Evolutionary conservation across 192 early-diverging fungal genomes (phyloP).

Genomic region (Mortierella hygrophila): DNA sequence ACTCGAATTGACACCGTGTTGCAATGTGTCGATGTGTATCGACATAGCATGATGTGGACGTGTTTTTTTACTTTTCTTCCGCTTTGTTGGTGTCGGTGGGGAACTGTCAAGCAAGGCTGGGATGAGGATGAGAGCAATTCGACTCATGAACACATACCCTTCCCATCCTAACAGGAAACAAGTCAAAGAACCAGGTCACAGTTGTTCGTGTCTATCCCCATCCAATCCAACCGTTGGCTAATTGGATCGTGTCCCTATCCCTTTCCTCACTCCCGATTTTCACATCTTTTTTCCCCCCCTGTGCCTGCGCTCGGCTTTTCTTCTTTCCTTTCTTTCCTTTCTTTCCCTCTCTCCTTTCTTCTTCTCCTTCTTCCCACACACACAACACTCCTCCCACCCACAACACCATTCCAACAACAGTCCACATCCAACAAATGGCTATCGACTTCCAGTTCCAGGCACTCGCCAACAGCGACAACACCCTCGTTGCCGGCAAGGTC

Average conservation of each 20-base stretch:
- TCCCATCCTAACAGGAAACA: not conserved
- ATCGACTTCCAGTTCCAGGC: constrained; percentile 19
- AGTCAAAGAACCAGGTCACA: not conserved
- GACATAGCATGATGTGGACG: not conserved
- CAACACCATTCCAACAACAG: too few species aligned
- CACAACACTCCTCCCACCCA: not conserved
- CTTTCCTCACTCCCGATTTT: not conserved
- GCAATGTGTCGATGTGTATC: not conserved
- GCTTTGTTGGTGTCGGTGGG: not conserved
- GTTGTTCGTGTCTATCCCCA: not conserved
- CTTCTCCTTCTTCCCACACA: not conserved
- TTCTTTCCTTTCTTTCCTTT: not conserved
- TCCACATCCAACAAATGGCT: constrained; percentile 5
- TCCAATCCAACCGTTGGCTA: not conserved
- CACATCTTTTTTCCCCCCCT: not conserved
- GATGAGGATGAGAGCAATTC: not conserved
- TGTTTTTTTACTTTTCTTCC: not conserved
- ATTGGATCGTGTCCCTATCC: not conserved
- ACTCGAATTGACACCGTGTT: not conserved
- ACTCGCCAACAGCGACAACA: constrained; percentile 15
- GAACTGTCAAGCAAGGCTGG: not conserved
- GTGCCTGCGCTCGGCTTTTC: not conserved
- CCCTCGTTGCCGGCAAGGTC: constrained; percentile 23
- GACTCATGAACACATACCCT: not conserved
- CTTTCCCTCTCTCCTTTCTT: not conserved